These are phyloP conservation scores for Catenaria anguillulae DNA, from an alignment of 371 early-diverging fungal genomes.

Conservation along the genomic window DNA sequence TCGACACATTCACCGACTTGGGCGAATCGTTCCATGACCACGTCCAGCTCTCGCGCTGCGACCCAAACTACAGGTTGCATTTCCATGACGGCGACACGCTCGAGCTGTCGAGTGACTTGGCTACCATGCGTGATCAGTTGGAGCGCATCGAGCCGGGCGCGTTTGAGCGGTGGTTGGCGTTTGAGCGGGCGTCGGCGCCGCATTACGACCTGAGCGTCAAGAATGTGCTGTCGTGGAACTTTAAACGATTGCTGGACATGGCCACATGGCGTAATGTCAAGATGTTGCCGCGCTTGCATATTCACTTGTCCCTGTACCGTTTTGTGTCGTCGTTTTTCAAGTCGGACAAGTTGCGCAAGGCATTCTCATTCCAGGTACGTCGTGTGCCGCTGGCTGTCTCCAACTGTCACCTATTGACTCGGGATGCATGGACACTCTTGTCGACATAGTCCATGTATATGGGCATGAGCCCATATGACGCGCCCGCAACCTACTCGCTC, in stretches of 20 bases:
- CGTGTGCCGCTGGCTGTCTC: too few species aligned
- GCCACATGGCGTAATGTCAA: slow-evolving; percentile 25
- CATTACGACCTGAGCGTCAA: slow-evolving; percentile 34
- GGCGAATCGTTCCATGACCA: slow-evolving; percentile 32
- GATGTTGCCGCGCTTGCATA: slow-evolving; percentile 29
- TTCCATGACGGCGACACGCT: slow-evolving; percentile 37
- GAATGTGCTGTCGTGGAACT: slow-evolving; percentile 36
- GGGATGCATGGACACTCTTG: neutral
- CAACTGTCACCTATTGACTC: too few species aligned
- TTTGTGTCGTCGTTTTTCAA: slow-evolving; percentile 33
- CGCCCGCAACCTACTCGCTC: slow-evolving; percentile 44
- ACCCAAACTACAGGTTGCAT: slow-evolving; percentile 45
- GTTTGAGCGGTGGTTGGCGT: slow-evolving; percentile 25
- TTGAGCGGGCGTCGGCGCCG: slow-evolving; percentile 30
- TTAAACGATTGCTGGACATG: slow-evolving; percentile 33
- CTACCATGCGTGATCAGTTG: slow-evolving; percentile 33
- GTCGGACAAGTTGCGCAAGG: slow-evolving; percentile 43
- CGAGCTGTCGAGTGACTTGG: slow-evolving; percentile 33
- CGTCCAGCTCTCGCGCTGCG: slow-evolving; percentile 33
- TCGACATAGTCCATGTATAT: slow-evolving; percentile 16
- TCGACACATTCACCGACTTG: slow-evolving; percentile 38
- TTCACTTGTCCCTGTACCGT: slow-evolving; percentile 32
- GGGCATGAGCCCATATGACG: slow-evolving; percentile 51
- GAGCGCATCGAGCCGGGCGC: slow-evolving; percentile 34
- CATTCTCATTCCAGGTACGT: slow-evolving; percentile 41